Conservation (phyloP, 2,329 filamentous ascomycete species). For the Cryoendolithus antarcticus region DNA sequence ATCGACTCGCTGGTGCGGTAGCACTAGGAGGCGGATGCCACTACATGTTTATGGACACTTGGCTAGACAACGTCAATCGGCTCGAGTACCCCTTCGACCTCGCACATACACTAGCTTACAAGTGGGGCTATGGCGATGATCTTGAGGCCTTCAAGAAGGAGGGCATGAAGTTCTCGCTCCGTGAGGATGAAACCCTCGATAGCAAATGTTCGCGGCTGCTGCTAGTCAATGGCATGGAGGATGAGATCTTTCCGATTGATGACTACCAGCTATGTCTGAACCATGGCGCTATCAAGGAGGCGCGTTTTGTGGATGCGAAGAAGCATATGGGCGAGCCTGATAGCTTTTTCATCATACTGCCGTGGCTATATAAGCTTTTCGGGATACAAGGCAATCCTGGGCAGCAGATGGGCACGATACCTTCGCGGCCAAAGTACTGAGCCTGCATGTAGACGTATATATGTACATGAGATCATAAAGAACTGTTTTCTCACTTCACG, state of each 20-base stretch:
- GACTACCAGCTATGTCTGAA: slow-evolving; percentile 44
- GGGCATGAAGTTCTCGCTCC: slow-evolving; percentile 40
- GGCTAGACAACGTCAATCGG: slow-evolving; percentile 43
- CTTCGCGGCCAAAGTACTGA: slow-evolving; percentile 35
- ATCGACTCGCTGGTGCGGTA: slow-evolving; percentile 38
- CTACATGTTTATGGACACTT: slow-evolving; percentile 44
- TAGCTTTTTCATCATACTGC: slow-evolving; percentile 35
- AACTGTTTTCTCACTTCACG: too few species aligned
- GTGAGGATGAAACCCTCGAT: slow-evolving; percentile 44
- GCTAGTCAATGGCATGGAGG: slow-evolving; percentile 45
- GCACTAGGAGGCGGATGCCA: slow-evolving; percentile 45
- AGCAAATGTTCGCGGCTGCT: slow-evolving; percentile 37
- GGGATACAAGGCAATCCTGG: slow-evolving; percentile 29
- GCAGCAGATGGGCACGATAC: slow-evolving; percentile 35
- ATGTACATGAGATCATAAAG: too few species aligned
- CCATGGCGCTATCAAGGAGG: slow-evolving; percentile 42
- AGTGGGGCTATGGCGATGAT: slow-evolving; percentile 33
- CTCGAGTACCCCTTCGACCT: slow-evolving; percentile 50
- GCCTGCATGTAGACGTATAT: too few species aligned
- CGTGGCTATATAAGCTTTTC: slow-evolving; percentile 37
- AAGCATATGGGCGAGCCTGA: slow-evolving; percentile 43
- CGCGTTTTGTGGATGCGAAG: slow-evolving; percentile 29
- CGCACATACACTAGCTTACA: slow-evolving; percentile 38
- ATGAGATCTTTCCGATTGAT: slow-evolving; percentile 52
- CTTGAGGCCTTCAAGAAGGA: slow-evolving; percentile 36